Conservation (phyloP, 164 flowering plant species). For the Chimonanthus salicifolius region DNA sequence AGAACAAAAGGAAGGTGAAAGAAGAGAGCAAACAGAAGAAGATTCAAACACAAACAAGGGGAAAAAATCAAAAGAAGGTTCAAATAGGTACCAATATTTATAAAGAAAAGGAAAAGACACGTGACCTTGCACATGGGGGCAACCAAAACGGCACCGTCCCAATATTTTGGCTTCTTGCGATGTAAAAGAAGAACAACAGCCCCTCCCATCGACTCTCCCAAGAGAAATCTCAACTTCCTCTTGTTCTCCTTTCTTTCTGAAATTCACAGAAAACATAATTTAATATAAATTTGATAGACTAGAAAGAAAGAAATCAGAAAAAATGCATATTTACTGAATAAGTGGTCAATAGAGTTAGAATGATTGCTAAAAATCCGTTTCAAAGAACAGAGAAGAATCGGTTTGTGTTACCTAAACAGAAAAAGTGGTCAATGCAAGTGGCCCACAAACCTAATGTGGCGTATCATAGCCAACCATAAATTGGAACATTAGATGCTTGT, state of each 20-base stretch:
- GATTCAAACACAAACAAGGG: neutral
- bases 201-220: slow-evolving; percentile 99
- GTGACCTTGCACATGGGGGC: slow-evolving; percentile 98
- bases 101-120: neutral
- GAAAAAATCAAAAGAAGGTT: neutral
- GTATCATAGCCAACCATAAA: no score
- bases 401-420: no score
- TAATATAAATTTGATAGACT: no score
- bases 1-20: neutral
- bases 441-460: no score
- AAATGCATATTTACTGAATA: no score
- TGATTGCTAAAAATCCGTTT: no score
- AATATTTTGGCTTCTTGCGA: slow-evolving; percentile 55
- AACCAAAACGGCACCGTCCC: slow-evolving; percentile 83
- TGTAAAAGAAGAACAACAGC: slow-evolving; percentile 64
- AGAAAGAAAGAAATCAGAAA: no score
- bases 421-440: no score
- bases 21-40: neutral
- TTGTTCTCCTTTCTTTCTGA: slow-evolving; percentile 10
- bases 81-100: neutral
- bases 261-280: neutral
- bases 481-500: no score
- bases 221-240: slow-evolving; percentile 50
- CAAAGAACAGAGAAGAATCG: no score
- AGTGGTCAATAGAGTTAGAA: no score